Evolutionary conservation across 164 flowering plant species (phyloP).

Genomic region (Chimonanthus praecox): DNA sequence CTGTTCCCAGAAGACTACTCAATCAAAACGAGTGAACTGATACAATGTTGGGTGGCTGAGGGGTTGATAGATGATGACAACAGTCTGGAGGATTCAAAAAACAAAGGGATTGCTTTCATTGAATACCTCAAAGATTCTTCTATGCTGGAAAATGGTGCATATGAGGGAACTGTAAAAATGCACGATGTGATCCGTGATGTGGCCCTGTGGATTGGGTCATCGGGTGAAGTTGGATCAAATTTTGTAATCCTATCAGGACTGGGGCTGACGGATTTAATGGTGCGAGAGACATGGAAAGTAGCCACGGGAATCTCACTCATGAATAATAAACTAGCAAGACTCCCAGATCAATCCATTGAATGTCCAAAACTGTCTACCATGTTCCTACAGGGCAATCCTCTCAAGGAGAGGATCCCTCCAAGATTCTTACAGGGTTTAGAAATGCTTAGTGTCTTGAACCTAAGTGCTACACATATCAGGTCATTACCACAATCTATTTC

Average conservation of each 20-base stretch:
- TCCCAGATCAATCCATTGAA: not conserved
- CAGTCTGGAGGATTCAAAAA: not conserved
- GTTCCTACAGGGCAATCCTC: not conserved
- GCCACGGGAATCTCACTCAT: not conserved
- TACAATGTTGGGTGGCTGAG: not conserved
- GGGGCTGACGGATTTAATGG: not conserved
- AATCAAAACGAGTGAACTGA: not conserved
- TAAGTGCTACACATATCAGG: not conserved
- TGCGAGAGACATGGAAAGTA: not conserved
- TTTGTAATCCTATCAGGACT: not conserved
- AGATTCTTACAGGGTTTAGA: not conserved
- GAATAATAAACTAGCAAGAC: not conserved
- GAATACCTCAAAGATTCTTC: not conserved
- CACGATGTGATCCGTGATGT: not conserved
- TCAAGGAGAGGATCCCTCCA: not conserved
- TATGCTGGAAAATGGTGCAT: not conserved
- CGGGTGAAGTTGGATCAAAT: not conserved
- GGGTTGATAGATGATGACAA: not conserved
- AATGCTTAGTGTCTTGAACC: not conserved
- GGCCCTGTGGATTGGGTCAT: not conserved
- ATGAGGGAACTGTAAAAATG: not conserved
- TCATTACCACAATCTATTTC: not conserved
- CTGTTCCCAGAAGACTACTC: not conserved
- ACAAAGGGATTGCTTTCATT: not conserved
- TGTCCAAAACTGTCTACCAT: not conserved